Evolutionary conservation across 2,329 filamentous ascomycete species (phyloP).

Genomic region (Zasmidium angulare): DNA sequence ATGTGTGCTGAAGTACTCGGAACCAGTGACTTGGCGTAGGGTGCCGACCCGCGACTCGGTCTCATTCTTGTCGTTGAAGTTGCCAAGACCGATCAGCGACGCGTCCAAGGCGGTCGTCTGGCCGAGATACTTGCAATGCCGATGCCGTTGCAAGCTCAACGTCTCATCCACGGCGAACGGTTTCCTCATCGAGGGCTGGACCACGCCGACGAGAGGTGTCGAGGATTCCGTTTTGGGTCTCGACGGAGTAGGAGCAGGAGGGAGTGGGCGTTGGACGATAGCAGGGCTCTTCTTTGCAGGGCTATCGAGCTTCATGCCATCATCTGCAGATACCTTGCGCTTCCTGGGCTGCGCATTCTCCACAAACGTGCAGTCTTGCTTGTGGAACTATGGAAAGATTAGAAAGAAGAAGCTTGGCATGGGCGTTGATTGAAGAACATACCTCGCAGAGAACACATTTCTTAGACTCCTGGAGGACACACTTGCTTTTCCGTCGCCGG

Average conservation of each 20-base stretch:
- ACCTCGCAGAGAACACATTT: conserved; percentile 75
- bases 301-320: conserved; percentile 38
- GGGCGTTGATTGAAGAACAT: conserved; percentile 34
- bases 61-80: conserved; percentile 79
- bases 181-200: conserved; percentile 27
- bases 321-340: conserved; percentile 73
- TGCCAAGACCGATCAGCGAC: conserved; percentile 75
- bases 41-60: conserved; percentile 64
- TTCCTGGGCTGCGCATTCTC: conserved; percentile 77
- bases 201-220: not conserved
- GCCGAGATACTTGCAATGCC: conserved; percentile 80
- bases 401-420: not conserved
- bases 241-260: conserved; percentile 10
- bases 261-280: conserved; percentile 13
- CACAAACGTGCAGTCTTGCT: conserved; percentile 75
- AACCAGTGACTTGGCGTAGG: conserved; percentile 72
- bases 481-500: conserved; percentile 70
- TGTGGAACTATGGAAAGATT: conserved; percentile 39
- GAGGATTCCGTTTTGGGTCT: conserved; percentile 5
- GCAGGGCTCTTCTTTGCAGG: conserved; percentile 27
- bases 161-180: conserved; percentile 45
- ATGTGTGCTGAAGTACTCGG: conserved; percentile 78
- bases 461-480: conserved; percentile 72
- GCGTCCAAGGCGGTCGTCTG: conserved; percentile 82
- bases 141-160: conserved; percentile 72